Evolutionary conservation across 345 rosid genomes (phyloP), one percentile per base, ranked within the genome.

Genomic region (Brassica incana): DNA sequence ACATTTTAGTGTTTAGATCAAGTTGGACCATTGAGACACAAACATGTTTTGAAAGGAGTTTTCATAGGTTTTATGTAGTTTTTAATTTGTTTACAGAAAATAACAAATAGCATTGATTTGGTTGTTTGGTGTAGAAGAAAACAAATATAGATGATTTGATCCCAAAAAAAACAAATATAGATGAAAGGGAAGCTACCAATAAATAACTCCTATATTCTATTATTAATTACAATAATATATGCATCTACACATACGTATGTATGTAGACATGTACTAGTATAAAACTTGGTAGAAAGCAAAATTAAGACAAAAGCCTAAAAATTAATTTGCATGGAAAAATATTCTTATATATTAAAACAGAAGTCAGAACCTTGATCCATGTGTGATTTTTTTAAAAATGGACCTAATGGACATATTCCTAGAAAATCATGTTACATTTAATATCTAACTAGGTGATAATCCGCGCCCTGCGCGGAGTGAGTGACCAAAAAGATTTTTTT

Each of bases 251-350:
- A 59, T 59, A 59, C 63, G 30, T 75, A 43, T 43, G 50, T 10
- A 14, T 66, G 30, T 54, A 65, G 16, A 58, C 61, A 58, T 76
- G 59, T 30, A 66, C 9, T 16, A 30, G n/a, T 67, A 69, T 43
- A 60, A 43, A 68, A 12, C 25, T 75, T 23, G 2, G 56, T 75
- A 56, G 29, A 67, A 77, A 63, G 30, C 58, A 77, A 77, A 52
- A 65, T 50, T 56, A 56, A 40, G 25, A 78, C 61, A 78, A 65
- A 69, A 40, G 50, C 6, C 58, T 0, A 29, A 14, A 3, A 72
- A 72, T 16, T n/a, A 33, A 73, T 45, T 45, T 73, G 58, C 65
- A 79, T 67, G 72, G 43, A 14, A 15, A 54, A 14, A 40, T 4
- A 71, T n/a, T n/a, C n/a, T n/a, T n/a, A n/a, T n/a, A n/a, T n/a